A percentile compares a stretch with the other conserved stretches of the same genome.
phyloP scores from a whole-genome alignment of 345 rosid species.

The Populus deltoides region DNA sequence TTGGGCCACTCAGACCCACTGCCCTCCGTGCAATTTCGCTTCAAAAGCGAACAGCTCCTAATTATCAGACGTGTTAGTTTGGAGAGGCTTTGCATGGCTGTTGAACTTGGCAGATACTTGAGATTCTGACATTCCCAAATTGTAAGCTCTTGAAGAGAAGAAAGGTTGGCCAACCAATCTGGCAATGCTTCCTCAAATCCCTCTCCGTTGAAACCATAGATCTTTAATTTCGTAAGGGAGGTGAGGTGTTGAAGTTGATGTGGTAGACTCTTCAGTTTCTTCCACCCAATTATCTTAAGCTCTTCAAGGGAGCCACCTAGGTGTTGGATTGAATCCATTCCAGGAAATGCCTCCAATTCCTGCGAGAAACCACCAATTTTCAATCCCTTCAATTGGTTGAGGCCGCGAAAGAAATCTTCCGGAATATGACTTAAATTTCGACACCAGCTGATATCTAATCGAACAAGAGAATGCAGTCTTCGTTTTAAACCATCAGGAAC shows the following conservation, averaged over 20 bases:
- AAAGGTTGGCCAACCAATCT: background rate
- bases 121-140: background rate
- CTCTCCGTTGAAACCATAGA: background rate
- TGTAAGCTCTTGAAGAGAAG: background rate
- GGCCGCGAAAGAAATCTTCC: background rate
- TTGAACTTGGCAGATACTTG: background rate
- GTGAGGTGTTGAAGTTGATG: slow-evolving; percentile 7
- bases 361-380: background rate
- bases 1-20: background rate
- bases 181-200: background rate
- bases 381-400: background rate
- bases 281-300: background rate
- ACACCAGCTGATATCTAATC: no score
- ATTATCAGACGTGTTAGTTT: background rate
- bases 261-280: background rate
- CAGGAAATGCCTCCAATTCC: background rate
- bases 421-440: no score
- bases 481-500: no score
- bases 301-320: background rate
- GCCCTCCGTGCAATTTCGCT: background rate
- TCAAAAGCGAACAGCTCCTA: background rate
- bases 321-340: background rate
- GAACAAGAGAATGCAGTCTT: no score
- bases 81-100: background rate
- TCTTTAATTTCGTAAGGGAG: background rate